These are phyloP conservation scores for Baorangia bicolor DNA, from an alignment of 768 basidiomycete genomes.

Conservation along the genomic window DNA sequence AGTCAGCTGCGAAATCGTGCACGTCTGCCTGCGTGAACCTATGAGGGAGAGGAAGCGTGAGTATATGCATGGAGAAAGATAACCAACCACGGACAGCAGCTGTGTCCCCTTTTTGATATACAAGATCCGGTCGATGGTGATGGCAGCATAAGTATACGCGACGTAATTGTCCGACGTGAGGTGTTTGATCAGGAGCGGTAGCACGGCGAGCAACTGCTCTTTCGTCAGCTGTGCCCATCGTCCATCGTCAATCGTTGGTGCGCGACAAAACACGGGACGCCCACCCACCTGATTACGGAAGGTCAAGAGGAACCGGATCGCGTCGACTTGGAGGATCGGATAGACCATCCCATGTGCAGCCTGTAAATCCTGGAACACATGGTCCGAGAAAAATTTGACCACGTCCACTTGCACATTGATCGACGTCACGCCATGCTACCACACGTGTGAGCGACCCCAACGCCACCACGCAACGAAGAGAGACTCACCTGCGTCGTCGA, in stretches of 20 bases:
- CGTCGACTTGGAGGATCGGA: constrained; percentile 92
- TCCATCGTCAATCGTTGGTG: not conserved
- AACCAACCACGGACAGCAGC: constrained; percentile 56
- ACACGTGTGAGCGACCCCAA: not conserved
- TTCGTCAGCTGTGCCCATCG: constrained; percentile 72
- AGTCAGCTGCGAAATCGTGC: constrained; percentile 72
- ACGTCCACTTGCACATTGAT: constrained; percentile 91
- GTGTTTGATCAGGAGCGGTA: constrained; percentile 83
- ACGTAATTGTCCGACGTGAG: constrained; percentile 85
- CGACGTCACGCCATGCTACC: constrained; percentile 87
- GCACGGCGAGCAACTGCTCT: constrained; percentile 85
- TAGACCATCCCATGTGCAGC: constrained; percentile 68
- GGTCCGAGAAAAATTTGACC: constrained; percentile 91
- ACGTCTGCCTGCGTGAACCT: constrained; percentile 91
- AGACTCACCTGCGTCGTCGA: constrained; percentile 75
- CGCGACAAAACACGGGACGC: not conserved
- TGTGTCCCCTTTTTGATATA: constrained; percentile 81
- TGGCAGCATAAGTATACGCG: constrained; percentile 93
- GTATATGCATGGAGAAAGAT: not conserved
- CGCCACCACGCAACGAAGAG: not conserved
- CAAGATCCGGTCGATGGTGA: constrained; percentile 94
- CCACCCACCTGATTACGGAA: constrained; percentile 87
- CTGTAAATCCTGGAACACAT: constrained; percentile 85
- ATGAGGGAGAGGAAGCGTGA: not conserved
- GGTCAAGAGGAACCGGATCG: constrained; percentile 90